Evolutionary conservation across 148 eudicot genomes (phyloP).

Genomic region (Fallopia convolvulus): DNA sequence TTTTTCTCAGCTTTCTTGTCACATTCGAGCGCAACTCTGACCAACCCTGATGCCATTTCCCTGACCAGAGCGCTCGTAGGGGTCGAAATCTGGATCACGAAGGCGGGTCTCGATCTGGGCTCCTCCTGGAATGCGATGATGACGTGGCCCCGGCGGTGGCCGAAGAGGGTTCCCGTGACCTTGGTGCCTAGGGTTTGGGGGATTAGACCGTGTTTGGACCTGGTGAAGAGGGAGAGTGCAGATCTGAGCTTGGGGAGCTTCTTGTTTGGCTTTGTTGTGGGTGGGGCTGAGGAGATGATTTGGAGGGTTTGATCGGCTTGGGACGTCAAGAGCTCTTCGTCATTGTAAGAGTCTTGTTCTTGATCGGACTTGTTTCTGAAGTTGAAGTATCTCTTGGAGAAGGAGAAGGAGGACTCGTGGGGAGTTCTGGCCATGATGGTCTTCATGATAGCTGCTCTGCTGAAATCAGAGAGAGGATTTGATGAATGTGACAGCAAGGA

Average conservation of each 20-base stretch:
- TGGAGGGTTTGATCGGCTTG: background rate
- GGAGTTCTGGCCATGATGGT: conserved; percentile 62
- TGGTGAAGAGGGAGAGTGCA: conserved; percentile 37
- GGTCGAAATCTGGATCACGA: conserved; percentile 47
- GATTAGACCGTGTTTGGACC: conserved; percentile 17
- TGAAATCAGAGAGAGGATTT: background rate
- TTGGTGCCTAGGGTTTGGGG: conserved; percentile 41
- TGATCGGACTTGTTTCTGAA: conserved; percentile 44
- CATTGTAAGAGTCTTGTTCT: conserved; percentile 25
- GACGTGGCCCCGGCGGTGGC: conserved; percentile 52
- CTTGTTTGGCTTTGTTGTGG: conserved; percentile 23
- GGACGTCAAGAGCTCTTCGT: conserved; percentile 14
- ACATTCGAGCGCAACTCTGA: conserved; percentile 53
- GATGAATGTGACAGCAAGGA: background rate
- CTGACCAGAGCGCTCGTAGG: conserved; percentile 44
- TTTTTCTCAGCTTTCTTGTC: conserved; percentile 39
- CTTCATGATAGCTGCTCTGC: conserved; percentile 30
- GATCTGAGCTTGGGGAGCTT: conserved; percentile 51
- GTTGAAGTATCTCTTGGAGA: conserved; percentile 75
- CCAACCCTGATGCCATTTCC: conserved; percentile 67
- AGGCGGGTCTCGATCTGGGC: conserved; percentile 36
- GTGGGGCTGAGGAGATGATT: background rate
- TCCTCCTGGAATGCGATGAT: conserved; percentile 48
- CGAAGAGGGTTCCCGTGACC: conserved; percentile 58
- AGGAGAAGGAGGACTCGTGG: conserved; percentile 67